Conservation (phyloP, 768 basidiomycete species). For the Boletus pseudopeckii region DNA sequence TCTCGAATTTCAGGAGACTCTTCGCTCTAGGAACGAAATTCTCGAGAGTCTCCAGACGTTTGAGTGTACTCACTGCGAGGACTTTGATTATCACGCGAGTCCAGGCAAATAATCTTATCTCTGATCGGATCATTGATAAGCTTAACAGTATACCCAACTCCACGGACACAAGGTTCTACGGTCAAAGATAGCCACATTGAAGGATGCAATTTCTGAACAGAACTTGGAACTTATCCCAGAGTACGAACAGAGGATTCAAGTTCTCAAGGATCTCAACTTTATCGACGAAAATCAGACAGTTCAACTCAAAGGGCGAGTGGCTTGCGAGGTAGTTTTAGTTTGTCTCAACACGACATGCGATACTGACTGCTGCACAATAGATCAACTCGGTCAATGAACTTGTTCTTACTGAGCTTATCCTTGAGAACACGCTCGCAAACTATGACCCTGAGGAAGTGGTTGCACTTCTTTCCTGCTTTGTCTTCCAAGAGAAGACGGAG, state of each 20-base stretch:
- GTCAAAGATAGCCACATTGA: constrained; percentile 72
- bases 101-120: not conserved
- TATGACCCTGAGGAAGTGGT: constrained; percentile 97
- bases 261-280: constrained; percentile 87
- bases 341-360: not conserved
- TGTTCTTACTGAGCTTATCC: constrained; percentile 91
- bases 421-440: constrained; percentile 87
- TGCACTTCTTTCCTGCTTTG: constrained; percentile 91
- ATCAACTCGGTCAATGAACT: constrained; percentile 99
- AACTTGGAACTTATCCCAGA: constrained; percentile 96
- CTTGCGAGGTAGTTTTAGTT: constrained; percentile 74
- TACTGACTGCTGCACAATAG: constrained; percentile 38
- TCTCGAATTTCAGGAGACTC: constrained; percentile 88
- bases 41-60: constrained; percentile 40
- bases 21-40: constrained; percentile 57
- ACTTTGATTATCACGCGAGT: constrained; percentile 77
- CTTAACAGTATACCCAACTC: constrained; percentile 62
- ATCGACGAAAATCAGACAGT: constrained; percentile 96
- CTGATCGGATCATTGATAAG: constrained; percentile 7
- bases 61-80: constrained; percentile 55
- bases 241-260: constrained; percentile 90
- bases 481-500: constrained; percentile 98
- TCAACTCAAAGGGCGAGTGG: constrained; percentile 92
- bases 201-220: constrained; percentile 88
- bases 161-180: constrained; percentile 76